A percentile compares a stretch with the other conserved stretches of the same genome.
These are phyloP conservation scores for Mortierella sp. DNA, from an alignment of 371 early-diverging fungal species.

Conservation along the genomic window DNA sequence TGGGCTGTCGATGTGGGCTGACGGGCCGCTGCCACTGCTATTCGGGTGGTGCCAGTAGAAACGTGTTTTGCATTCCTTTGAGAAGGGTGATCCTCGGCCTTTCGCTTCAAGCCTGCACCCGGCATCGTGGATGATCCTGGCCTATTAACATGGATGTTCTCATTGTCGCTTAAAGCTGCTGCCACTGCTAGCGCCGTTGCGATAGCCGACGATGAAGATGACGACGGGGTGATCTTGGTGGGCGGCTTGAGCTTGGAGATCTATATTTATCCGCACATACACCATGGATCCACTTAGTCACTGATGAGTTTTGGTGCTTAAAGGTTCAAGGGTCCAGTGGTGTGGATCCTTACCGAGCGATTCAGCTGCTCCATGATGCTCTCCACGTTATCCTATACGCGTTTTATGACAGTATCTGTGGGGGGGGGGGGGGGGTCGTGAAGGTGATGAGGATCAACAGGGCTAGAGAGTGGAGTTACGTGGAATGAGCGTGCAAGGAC, in stretches of 20 bases:
- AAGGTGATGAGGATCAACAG: no score
- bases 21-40: background rate
- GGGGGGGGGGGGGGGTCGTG: no score
- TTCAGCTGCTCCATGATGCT: conserved; percentile 34
- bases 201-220: conserved; percentile 37
- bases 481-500: no score
- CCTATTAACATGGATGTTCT: conserved; percentile 10
- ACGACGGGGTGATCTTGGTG: conserved; percentile 37
- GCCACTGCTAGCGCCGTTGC: conserved; percentile 48
- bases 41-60: conserved; percentile 4
- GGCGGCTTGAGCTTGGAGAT: conserved; percentile 50
- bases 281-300: no score
- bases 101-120: conserved; percentile 23
- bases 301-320: background rate
- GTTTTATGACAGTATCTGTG: no score
- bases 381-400: background rate
- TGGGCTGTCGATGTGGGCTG: no score
- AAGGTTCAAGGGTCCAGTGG: background rate
- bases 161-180: conserved; percentile 18
- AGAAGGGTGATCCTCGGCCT: conserved; percentile 23
- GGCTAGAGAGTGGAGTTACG: no score
- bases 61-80: conserved; percentile 17
- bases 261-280: conserved; percentile 9
- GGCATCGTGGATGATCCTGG: conserved; percentile 1
- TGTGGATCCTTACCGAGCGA: conserved; percentile 31